These are phyloP conservation scores for Aurantiochytrium sp. DNA, from an alignment of 108 stramenopile genomes.

Conservation along the genomic window DNA sequence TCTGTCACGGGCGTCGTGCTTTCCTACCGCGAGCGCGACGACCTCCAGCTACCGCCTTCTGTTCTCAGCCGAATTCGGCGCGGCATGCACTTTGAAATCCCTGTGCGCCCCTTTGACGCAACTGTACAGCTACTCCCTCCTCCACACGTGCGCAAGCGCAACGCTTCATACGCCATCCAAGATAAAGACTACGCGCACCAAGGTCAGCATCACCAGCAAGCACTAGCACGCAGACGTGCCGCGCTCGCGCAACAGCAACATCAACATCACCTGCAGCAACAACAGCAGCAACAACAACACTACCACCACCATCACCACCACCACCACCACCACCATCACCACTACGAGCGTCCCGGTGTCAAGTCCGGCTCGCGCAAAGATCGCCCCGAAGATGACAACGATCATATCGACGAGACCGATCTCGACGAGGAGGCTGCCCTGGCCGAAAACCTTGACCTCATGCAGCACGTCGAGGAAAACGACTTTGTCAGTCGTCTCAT, in stretches of 20 bases:
- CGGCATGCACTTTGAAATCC: constrained; percentile 14
- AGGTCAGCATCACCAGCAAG: neutral
- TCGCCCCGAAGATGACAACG: neutral
- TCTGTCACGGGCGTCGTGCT: constrained; percentile 4
- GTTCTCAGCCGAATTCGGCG: neutral
- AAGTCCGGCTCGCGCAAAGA: neutral
- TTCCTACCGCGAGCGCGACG: constrained; percentile 10
- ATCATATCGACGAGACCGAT: neutral
- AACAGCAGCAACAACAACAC: no score
- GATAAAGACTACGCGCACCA: neutral
- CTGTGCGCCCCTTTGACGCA: neutral
- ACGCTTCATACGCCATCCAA: neutral
- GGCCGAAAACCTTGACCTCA: neutral
- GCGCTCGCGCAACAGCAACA: neutral
- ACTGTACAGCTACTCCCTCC: constrained; percentile 6
- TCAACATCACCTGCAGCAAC: no score
- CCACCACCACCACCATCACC: no score
- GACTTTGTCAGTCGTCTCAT: neutral
- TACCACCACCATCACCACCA: no score
- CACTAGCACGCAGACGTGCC: neutral
- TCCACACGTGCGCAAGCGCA: neutral
- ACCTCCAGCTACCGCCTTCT: neutral
- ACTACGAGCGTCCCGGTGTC: no score
- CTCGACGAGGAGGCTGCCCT: neutral
- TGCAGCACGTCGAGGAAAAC: neutral